Percentiles rank a stretch among this genome's conserved stretches.
Evolutionary conservation across 1,284 basidiomycete genomes (phyloP).

Genomic region (Termitomyces sp.): DNA sequence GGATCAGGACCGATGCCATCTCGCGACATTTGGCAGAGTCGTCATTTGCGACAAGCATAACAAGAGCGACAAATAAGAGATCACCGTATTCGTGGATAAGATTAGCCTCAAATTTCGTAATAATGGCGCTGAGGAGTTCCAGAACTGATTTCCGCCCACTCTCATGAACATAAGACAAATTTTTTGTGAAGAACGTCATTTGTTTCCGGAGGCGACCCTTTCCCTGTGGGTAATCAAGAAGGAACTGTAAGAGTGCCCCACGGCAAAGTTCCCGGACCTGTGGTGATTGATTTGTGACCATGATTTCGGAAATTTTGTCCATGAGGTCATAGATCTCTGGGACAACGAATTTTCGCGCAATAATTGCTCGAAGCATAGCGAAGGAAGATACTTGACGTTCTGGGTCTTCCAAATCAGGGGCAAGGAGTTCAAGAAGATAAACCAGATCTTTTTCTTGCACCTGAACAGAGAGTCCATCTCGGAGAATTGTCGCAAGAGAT

Average conservation of each 20-base stretch:
- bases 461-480: slow-evolving; percentile 77
- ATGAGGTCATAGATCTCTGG: slow-evolving; percentile 98
- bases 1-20: slow-evolving; percentile 82
- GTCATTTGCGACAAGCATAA: slow-evolving; percentile 93
- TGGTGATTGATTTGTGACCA: slow-evolving; percentile 90
- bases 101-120: slow-evolving; percentile 80
- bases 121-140: slow-evolving; percentile 81
- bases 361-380: slow-evolving; percentile 87
- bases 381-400: slow-evolving; percentile 87
- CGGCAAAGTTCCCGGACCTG: slow-evolving; percentile 92
- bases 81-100: slow-evolving; percentile 83
- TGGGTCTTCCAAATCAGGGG: slow-evolving; percentile 93
- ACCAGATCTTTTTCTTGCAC: slow-evolving; percentile 88
- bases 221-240: slow-evolving; percentile 97
- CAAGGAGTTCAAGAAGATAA: slow-evolving; percentile 81
- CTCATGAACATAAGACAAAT: slow-evolving; percentile 89
- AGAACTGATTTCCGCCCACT: slow-evolving; percentile 89
- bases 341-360: slow-evolving; percentile 87
- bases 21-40: slow-evolving; percentile 85
- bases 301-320: slow-evolving; percentile 90
- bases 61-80: slow-evolving; percentile 87
- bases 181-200: slow-evolving; percentile 92
- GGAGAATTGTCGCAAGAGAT: slow-evolving; percentile 80
- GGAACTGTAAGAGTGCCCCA: slow-evolving; percentile 87
- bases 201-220: slow-evolving; percentile 84